Evolutionary conservation across 208 protist genomes (phyloP).

Genomic region (Tritrichomonas musculus): DNA sequence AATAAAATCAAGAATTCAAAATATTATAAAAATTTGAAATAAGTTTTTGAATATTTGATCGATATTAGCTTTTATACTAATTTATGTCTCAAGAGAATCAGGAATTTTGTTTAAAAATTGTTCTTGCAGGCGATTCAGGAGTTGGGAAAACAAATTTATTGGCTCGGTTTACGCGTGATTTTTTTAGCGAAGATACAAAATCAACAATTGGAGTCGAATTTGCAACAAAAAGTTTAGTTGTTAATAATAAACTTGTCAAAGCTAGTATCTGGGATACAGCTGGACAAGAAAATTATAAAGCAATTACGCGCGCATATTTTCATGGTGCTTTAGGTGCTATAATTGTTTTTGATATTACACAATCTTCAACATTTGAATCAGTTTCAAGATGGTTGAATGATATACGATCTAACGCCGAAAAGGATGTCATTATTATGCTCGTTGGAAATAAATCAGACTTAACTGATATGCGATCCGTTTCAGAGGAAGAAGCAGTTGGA

Average conservation of each 20-base stretch:
- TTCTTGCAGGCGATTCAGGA: neutral
- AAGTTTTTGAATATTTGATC: no score
- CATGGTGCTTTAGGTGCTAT: constrained; percentile 22
- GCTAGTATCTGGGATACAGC: neutral
- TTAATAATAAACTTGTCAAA: neutral
- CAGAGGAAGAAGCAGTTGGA: neutral
- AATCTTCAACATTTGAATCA: neutral
- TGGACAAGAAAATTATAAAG: neutral
- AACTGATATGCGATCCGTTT: neutral
- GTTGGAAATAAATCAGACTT: constrained; percentile 46
- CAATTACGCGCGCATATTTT: constrained; percentile 35
- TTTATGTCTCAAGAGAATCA: neutral
- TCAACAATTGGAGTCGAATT: constrained; percentile 24
- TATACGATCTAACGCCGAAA: constrained; percentile 11
- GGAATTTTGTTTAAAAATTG: constrained; percentile 7
- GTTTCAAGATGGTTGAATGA: constrained; percentile 37
- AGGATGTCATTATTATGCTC: constrained; percentile 36
- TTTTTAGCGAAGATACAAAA: constrained; percentile 37
- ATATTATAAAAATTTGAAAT: no score
- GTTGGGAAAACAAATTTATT: neutral
- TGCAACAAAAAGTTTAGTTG: neutral
- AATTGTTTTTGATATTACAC: constrained; percentile 43
- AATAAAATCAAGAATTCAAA: no score
- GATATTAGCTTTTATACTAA: no score
- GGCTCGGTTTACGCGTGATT: neutral